A percentile compares a stretch with the other conserved stretches of the same genome.
Evolutionary conservation across 2,329 filamentous ascomycete genomes (phyloP).

Genomic region (Fulvia fulva): DNA sequence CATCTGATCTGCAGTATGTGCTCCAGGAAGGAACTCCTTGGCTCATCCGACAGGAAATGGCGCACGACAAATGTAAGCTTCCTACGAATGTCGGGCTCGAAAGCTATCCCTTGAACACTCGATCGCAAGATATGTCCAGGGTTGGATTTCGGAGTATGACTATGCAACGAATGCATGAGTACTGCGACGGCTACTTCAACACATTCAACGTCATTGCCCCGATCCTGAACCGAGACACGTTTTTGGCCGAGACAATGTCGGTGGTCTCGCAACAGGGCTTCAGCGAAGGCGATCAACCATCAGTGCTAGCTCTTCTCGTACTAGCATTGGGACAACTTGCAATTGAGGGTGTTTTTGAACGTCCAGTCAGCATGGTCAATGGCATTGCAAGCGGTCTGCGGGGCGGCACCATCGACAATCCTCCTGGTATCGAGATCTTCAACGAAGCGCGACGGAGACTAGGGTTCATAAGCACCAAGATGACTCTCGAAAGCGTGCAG

Average conservation of each 20-base stretch:
- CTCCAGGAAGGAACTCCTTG: conserved; percentile 38
- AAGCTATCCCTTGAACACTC: conserved; percentile 20
- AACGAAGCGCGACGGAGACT: conserved; percentile 60
- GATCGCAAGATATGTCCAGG: conserved; percentile 13
- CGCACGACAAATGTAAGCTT: conserved; percentile 29
- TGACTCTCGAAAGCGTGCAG: conserved; percentile 57
- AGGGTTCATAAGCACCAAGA: conserved; percentile 54
- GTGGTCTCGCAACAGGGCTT: conserved; percentile 49
- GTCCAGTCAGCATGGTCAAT: conserved; percentile 44
- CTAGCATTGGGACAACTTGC: conserved; percentile 58
- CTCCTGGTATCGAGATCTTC: conserved; percentile 57
- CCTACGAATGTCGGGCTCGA: conserved; percentile 28
- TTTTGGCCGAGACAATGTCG: conserved; percentile 47
- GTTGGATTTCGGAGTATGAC: conserved; percentile 38
- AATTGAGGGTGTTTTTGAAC: conserved; percentile 48
- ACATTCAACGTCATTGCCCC: conserved; percentile 58
- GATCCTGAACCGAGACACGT: conserved; percentile 55
- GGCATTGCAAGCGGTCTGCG: conserved; percentile 51
- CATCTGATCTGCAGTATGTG: conserved; percentile 35
- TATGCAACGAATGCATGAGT: conserved; percentile 49
- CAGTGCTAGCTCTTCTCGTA: conserved; percentile 54
- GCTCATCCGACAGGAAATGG: conserved; percentile 36
- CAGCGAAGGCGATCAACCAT: conserved; percentile 45
- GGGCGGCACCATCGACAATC: conserved; percentile 48
- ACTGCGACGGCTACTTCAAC: conserved; percentile 56